Percentiles rank a stretch among this genome's conserved stretches.
Conservation (phyloP, 2,329 filamentous ascomycete species). For the Didymella lethalis region DNA sequence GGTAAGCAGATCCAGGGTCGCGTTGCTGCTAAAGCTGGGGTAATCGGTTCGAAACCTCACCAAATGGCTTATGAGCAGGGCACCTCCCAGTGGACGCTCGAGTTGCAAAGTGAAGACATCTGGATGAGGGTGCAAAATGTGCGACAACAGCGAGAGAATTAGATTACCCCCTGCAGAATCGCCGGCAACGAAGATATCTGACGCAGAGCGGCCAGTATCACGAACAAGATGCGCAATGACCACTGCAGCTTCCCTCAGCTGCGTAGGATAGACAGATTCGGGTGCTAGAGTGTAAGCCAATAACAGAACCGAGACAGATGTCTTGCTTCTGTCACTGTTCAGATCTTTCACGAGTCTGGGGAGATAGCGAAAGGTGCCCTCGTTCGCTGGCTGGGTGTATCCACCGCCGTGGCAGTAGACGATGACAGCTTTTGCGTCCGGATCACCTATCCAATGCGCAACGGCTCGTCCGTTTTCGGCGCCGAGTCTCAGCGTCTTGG, state of each 20-base stretch:
- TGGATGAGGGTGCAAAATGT: constrained; percentile 36
- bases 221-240: constrained; percentile 30
- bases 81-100: constrained; percentile 17
- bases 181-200: constrained; percentile 23
- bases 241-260: constrained; percentile 31
- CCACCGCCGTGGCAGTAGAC: constrained; percentile 38
- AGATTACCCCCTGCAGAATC: constrained; percentile 28
- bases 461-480: constrained; percentile 14
- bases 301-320: constrained; percentile 29
- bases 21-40: constrained; percentile 25
- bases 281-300: constrained; percentile 35
- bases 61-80: constrained; percentile 29
- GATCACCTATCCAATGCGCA: constrained; percentile 36
- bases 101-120: constrained; percentile 27
- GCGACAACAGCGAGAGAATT: constrained; percentile 32
- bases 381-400: constrained; percentile 29
- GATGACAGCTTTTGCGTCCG: constrained; percentile 30
- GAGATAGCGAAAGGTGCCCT: constrained; percentile 23
- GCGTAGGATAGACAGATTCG: constrained; percentile 31
- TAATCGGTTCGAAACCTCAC: constrained; percentile 27
- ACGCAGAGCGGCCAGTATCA: constrained; percentile 19
- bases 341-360: constrained; percentile 22
- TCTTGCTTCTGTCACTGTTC: constrained; percentile 8
- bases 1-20: constrained; percentile 19
- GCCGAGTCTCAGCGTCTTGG: constrained; percentile 21